A percentile compares a stretch with the other conserved stretches of the same genome.
Evolutionary conservation across 805 yeast species (phyloP).

Genomic region (Deakozyma indianensis): DNA sequence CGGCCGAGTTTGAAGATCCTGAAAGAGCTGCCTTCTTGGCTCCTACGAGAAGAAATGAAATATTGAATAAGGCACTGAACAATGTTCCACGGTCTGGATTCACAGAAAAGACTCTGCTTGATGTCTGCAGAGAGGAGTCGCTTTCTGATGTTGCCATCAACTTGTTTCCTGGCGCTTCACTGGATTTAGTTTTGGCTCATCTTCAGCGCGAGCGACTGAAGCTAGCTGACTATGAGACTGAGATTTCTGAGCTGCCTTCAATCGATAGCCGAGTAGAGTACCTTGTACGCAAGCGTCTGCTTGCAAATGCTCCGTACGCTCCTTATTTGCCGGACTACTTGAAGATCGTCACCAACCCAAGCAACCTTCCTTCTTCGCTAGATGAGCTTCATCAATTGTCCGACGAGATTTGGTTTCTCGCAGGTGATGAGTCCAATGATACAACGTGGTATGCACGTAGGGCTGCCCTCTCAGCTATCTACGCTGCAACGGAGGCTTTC

Average conservation of each 20-base stretch:
- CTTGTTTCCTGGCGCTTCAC: slow-evolving; percentile 29
- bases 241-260: background rate
- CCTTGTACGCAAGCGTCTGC: slow-evolving; percentile 29
- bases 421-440: slow-evolving; percentile 68
- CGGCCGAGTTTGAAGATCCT: background rate
- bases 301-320: slow-evolving; percentile 25
- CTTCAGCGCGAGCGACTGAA: slow-evolving; percentile 25
- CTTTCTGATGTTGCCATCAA: slow-evolving; percentile 38
- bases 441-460: slow-evolving; percentile 91
- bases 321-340: slow-evolving; percentile 28
- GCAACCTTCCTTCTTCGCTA: slow-evolving; percentile 39
- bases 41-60: background rate
- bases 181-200: slow-evolving; percentile 43
- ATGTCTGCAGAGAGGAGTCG: slow-evolving; percentile 33
- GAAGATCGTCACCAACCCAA: slow-evolving; percentile 50
- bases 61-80: background rate
- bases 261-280: slow-evolving; percentile 23
- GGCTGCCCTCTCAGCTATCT: slow-evolving; percentile 50
- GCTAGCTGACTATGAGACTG: slow-evolving; percentile 18
- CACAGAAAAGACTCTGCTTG: slow-evolving; percentile 24
- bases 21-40: background rate
- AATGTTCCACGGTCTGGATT: background rate
- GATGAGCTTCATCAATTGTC: slow-evolving; percentile 59
- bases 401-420: slow-evolving; percentile 69
- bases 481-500: slow-evolving; percentile 58